phyloP scores from a whole-genome alignment of 768 basidiomycete species.

The Plicaturopsis crispa region DNA sequence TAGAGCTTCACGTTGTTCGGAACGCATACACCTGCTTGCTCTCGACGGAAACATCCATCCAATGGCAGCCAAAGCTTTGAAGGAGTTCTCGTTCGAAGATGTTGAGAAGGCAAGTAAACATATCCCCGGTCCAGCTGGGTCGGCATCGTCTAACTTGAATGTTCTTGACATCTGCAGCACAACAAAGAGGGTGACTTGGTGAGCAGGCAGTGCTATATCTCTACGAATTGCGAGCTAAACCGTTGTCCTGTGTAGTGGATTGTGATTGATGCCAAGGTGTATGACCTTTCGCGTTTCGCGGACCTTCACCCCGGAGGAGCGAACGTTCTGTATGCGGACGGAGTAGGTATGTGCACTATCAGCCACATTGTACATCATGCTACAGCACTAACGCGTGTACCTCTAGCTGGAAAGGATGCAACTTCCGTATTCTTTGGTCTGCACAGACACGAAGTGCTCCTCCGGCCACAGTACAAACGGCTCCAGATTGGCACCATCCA shows the following conservation, averaged over 20 bases:
- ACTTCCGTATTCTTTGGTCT: conserved; percentile 81
- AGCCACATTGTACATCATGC: neutral
- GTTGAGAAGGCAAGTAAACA: conserved; percentile 58
- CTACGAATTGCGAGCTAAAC: neutral
- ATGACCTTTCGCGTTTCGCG: conserved; percentile 74
- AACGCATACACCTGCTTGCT: no score
- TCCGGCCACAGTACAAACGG: conserved; percentile 63
- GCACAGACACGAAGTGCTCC: conserved; percentile 76
- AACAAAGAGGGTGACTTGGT: conserved; percentile 81
- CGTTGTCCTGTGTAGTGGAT: conserved; percentile 58
- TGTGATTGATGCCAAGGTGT: conserved; percentile 74
- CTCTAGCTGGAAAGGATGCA: conserved; percentile 60
- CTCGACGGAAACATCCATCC: no score
- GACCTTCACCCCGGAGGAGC: conserved; percentile 80
- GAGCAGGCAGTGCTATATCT: conserved; percentile 15
- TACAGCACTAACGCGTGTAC: neutral
- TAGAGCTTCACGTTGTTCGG: no score
- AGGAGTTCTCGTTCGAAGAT: conserved; percentile 47
- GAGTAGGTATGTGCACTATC: conserved; percentile 45
- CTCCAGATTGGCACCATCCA: conserved; percentile 58
- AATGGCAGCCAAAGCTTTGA: conserved; percentile 14
- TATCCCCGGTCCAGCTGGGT: neutral
- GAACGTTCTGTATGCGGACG: conserved; percentile 59
- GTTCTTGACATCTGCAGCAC: conserved; percentile 44
- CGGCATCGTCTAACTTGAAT: neutral